These are phyloP conservation scores for Thraustotheca clavata DNA, from an alignment of 352 stramenopile species.

Conservation along the genomic window DNA sequence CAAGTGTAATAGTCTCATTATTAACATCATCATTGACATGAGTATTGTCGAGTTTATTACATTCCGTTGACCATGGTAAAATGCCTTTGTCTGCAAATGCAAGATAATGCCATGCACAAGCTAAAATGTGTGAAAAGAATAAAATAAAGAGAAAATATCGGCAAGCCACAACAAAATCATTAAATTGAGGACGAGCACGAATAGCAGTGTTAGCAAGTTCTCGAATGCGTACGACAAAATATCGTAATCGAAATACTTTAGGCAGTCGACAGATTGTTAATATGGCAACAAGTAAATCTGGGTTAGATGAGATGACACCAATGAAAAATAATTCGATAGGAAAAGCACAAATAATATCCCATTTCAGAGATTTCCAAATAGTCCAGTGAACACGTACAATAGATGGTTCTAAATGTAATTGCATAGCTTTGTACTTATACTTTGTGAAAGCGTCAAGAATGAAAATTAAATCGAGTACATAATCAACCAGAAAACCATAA, in stretches of 20 bases:
- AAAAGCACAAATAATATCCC: conserved; percentile 18
- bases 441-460: conserved; percentile 33
- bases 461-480: conserved; percentile 33
- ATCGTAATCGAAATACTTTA: conserved; percentile 12
- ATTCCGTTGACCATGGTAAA: conserved; percentile 12
- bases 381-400: background rate
- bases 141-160: conserved; percentile 21
- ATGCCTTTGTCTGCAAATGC: conserved; percentile 21
- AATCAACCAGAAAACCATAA: conserved; percentile 27
- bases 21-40: background rate
- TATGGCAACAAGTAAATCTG: conserved; percentile 2
- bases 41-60: conserved; percentile 1
- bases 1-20: background rate
- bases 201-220: conserved; percentile 9
- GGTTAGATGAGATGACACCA: background rate
- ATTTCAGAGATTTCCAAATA: conserved; percentile 1
- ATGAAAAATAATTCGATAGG: conserved; percentile 11
- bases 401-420: background rate
- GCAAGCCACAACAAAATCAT: conserved; percentile 10
- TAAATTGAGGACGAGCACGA: background rate
- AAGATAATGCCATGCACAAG: conserved; percentile 17
- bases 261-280: conserved; percentile 12
- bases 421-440: conserved; percentile 5
- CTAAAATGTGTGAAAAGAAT: conserved; percentile 18
- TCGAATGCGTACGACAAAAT: conserved; percentile 12